Percentiles rank a stretch among this genome's conserved stretches.
phyloP scores from a whole-genome alignment of 306 rosid genomes.

The Cicer judaicum region DNA sequence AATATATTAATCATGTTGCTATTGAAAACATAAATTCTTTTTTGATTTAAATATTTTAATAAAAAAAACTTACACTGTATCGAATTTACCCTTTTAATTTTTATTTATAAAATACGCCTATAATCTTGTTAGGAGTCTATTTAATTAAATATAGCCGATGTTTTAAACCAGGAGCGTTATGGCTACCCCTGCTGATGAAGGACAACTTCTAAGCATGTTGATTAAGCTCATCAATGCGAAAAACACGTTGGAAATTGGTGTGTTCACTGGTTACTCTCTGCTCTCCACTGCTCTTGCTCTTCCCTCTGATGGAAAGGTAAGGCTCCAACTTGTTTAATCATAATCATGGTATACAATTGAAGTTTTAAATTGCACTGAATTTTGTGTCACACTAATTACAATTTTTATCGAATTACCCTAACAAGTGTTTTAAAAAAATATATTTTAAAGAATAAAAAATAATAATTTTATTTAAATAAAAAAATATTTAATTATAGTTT shows the following conservation, averaged over 20 bases:
- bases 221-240: constrained; percentile 81
- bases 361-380: no score
- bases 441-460: no score
- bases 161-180: constrained; percentile 67
- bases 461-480: no score
- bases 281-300: constrained; percentile 89
- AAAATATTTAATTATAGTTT: no score
- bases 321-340: not conserved
- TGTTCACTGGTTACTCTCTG: constrained; percentile 88
- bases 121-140: not conserved
- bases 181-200: constrained; percentile 90
- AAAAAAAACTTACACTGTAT: no score
- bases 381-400: no score
- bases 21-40: no score
- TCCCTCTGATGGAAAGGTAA: constrained; percentile 76
- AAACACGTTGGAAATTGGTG: constrained; percentile 92
- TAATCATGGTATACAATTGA: not conserved
- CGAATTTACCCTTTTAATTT: no score
- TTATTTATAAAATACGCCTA: not conserved
- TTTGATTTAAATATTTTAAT: no score
- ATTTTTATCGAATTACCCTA: no score
- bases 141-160: not conserved
- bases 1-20: no score
- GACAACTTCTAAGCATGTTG: constrained; percentile 78
- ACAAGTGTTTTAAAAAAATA: no score